Percentiles rank a stretch among this genome's conserved stretches.
Evolutionary conservation across 2,329 filamentous ascomycete genomes (phyloP).

Genomic region (Delphinella strobiligena): DNA sequence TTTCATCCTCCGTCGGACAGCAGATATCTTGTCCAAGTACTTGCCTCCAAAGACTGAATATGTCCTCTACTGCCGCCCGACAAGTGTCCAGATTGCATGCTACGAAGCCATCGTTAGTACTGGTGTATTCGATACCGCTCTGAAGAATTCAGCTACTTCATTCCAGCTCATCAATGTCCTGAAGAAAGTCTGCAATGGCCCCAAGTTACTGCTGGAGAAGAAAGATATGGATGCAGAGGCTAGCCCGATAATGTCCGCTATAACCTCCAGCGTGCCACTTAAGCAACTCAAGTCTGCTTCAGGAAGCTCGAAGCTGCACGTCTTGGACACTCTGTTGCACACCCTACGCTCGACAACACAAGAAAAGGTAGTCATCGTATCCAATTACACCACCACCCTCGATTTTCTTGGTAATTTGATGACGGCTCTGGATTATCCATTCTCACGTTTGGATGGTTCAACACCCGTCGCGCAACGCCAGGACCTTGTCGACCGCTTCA

Average conservation of each 20-base stretch:
- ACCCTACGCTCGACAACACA: conserved; percentile 47
- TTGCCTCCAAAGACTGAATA: conserved; percentile 57
- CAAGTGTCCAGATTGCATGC: conserved; percentile 45
- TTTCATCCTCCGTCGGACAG: conserved; percentile 55
- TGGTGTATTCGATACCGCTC: conserved; percentile 47
- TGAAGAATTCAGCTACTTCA: conserved; percentile 50
- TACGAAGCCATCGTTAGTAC: conserved; percentile 54
- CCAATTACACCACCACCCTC: conserved; percentile 62
- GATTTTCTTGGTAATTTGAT: conserved; percentile 54
- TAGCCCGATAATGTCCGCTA: conserved; percentile 20
- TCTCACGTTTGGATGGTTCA: conserved; percentile 57
- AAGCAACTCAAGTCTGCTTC: conserved; percentile 44
- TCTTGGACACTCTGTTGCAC: conserved; percentile 54
- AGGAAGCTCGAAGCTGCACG: conserved; percentile 53
- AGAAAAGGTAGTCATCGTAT: conserved; percentile 65
- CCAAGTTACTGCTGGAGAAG: conserved; percentile 45
- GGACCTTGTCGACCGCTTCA: conserved; percentile 58
- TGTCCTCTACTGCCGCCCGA: conserved; percentile 54
- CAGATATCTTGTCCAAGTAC: conserved; percentile 54
- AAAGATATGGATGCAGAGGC: conserved; percentile 29
- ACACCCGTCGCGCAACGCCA: conserved; percentile 54
- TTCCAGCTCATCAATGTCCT: conserved; percentile 60
- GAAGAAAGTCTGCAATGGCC: conserved; percentile 65
- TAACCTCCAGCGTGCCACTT: conserved; percentile 44
- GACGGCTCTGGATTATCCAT: conserved; percentile 46